These are phyloP conservation scores for Begonia masoniana DNA, from an alignment of 306 rosid genomes.

Conservation along the genomic window DNA sequence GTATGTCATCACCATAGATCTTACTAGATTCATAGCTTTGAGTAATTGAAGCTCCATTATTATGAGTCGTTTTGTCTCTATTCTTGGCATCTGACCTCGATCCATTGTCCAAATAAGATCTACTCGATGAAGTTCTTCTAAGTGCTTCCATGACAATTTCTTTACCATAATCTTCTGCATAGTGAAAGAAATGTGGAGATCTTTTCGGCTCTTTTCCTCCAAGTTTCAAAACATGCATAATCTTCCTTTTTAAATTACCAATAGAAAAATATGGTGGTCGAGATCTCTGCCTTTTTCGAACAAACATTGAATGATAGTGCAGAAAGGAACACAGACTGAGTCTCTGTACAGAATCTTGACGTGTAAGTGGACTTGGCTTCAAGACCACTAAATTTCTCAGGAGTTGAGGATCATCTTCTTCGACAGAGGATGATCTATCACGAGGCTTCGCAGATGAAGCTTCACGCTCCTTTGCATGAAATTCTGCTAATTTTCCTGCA, in stretches of 20 bases:
- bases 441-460: constrained; percentile 3
- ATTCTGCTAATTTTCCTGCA: constrained; percentile 13
- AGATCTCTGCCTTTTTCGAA: constrained; percentile 15
- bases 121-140: constrained; percentile 12
- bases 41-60: too few species aligned
- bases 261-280: constrained; percentile 17
- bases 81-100: too few species aligned
- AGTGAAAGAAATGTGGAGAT: constrained; percentile 10
- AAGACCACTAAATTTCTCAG: constrained; percentile 34
- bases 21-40: not conserved
- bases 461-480: constrained; percentile 20
- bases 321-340: constrained; percentile 12
- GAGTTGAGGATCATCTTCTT: constrained; percentile 13
- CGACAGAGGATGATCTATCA: constrained; percentile 13
- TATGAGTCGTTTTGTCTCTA: too few species aligned
- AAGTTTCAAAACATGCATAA: constrained; percentile 32
- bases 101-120: too few species aligned
- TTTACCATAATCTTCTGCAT: constrained; percentile 21
- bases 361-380: constrained; percentile 23
- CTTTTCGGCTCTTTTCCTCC: constrained; percentile 29
- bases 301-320: constrained; percentile 16
- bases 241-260: constrained; percentile 35
- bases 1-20: constrained; percentile 7
- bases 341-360: constrained; percentile 14
- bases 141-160: constrained; percentile 15